Percentiles rank a stretch among this genome's conserved stretches.
Evolutionary conservation across 2,329 filamentous ascomycete genomes (phyloP).

Genomic region (Graphilbum fragrans): DNA sequence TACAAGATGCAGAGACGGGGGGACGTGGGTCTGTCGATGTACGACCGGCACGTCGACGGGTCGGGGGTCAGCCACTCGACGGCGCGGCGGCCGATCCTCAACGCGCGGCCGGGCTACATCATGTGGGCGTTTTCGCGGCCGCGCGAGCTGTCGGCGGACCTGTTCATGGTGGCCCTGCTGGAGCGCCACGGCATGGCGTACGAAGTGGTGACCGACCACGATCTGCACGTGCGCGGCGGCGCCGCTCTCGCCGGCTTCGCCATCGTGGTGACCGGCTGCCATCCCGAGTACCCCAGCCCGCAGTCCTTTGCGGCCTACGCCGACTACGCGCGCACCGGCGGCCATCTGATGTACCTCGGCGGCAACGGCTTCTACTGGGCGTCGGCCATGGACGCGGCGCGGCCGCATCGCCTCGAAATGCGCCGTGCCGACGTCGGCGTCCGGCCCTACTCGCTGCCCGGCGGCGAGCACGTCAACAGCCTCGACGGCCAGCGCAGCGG

Average conservation of each 20-base stretch:
- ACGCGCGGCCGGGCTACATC: constrained; percentile 22
- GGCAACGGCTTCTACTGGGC: constrained; percentile 25
- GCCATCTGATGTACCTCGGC: constrained; percentile 23
- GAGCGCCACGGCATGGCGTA: constrained; percentile 18
- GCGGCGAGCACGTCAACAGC: constrained; percentile 17
- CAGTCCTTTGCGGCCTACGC: constrained; percentile 16
- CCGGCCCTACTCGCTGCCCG: constrained; percentile 15
- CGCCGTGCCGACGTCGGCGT: constrained; percentile 20
- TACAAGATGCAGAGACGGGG: neutral
- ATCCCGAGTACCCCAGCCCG: constrained; percentile 21
- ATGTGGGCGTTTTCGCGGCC: constrained; percentile 22
- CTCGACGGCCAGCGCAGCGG: constrained; percentile 18
- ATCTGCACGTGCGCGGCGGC: constrained; percentile 16
- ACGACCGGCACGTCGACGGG: constrained; percentile 23
- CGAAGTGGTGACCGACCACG: constrained; percentile 24
- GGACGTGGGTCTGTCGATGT: constrained; percentile 25
- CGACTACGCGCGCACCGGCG: constrained; percentile 16
- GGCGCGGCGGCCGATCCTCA: constrained; percentile 21
- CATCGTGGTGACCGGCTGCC: constrained; percentile 18
- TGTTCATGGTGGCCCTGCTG: constrained; percentile 21
- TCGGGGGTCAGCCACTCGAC: constrained; percentile 19
- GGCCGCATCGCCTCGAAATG: constrained; percentile 20
- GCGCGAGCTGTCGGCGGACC: constrained; percentile 22
- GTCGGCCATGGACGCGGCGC: constrained; percentile 11
- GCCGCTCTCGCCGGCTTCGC: constrained; percentile 11